Evolutionary conservation across 148 eudicot species (phyloP), one percentile per base, ranked within the genome.

Genomic region (Pharnaceum exiguum): DNA sequence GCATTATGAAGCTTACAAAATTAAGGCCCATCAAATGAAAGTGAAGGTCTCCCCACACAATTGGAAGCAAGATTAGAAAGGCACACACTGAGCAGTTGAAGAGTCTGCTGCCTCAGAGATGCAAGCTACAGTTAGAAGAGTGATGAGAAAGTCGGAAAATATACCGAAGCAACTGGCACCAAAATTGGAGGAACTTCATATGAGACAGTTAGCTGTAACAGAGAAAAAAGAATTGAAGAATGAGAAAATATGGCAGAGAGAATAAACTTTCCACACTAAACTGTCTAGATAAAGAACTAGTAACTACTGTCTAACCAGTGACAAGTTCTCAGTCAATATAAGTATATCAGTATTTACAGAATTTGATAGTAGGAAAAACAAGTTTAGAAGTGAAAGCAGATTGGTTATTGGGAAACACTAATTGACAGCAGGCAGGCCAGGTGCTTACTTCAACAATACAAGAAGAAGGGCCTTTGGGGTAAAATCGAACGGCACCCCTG

Each of bases 401-500:
- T n/a, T n/a, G n/a, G n/a, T n/a, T n/a, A 10, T 28, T 1, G 46
- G 27, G 49, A 58, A 24, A 60, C 26, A 27, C 26, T 38, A 59
- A 31, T 16, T 22, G 17, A 69, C 17, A 21, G 22, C 21, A 23
- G 55, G 22, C n/a, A 23, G 10, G 54, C 60, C 36, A 64, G 66
- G 71, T 62, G 38, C 95, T 83, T 74, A 93, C 98, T 74, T 93
- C 96, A 53, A 93, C 71, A 15, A 71, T 52, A 58, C 98, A 93
- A 38, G 96, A 77, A 32, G 86, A 79, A 51, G 85, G 79, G 42
- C 98, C 95, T 77, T 76, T 93, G 5, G 98, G 96, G 60, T 71
- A 93, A 78, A 93, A 93, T 31, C 98, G 87, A 66, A 88, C 95
- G 62, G 89, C 89, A 63, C 98, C 98, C 66, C 98, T 91, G 96